Evolutionary conservation across 306 rosid species (phyloP).

Genomic region (Potentilla sterilis): DNA sequence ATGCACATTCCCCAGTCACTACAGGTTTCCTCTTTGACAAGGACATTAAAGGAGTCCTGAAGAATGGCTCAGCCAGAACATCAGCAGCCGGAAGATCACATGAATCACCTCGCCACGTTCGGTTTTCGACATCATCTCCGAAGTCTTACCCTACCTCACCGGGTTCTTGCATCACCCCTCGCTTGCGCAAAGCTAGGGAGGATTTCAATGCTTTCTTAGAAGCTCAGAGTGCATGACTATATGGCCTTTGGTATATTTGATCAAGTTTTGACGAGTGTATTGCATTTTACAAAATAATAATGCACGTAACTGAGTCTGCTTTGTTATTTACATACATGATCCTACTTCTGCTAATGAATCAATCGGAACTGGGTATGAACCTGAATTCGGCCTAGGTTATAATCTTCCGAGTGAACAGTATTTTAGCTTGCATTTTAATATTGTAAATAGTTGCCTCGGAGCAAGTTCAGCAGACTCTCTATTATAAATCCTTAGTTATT

Average conservation of each 20-base stretch:
- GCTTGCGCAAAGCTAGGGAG: conserved; percentile 64
- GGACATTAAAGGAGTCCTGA: conserved; percentile 55
- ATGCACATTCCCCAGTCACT: conserved; percentile 47
- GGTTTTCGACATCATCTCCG: conserved; percentile 54
- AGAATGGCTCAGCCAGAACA: conserved; percentile 43
- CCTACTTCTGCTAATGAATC: no score
- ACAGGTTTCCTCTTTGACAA: conserved; percentile 51
- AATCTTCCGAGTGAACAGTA: no score
- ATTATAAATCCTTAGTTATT: no score
- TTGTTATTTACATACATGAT: no score
- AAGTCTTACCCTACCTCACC: conserved; percentile 59
- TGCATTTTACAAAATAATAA: neutral
- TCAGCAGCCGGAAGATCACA: conserved; percentile 49
- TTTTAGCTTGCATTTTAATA: no score
- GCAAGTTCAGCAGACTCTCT: no score
- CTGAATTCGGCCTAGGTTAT: no score
- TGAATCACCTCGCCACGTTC: conserved; percentile 57
- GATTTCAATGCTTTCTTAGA: conserved; percentile 74
- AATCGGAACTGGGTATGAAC: no score
- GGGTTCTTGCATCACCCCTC: conserved; percentile 59
- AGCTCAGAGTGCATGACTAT: conserved; percentile 55
- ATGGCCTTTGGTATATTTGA: conserved; percentile 9
- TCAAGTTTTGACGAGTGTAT: neutral
- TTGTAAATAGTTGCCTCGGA: no score
- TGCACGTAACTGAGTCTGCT: neutral